phyloP scores from a whole-genome alignment of 768 basidiomycete genomes.

The Gymnopilus junonius region DNA sequence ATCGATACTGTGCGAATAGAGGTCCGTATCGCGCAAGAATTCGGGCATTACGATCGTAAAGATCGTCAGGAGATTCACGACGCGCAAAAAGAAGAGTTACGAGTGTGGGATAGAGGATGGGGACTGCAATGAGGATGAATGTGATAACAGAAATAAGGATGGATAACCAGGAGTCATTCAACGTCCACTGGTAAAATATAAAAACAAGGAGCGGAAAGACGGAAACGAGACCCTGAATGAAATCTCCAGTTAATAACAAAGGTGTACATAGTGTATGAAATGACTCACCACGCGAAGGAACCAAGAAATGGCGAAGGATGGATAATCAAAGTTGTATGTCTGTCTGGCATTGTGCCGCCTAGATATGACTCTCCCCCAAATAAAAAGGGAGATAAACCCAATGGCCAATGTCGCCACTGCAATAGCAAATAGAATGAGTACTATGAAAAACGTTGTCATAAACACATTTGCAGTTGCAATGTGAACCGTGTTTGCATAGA shows the following conservation, averaged over 20 bases:
- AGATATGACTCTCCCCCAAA: conserved; percentile 31
- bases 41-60: conserved; percentile 34
- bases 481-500: conserved; percentile 75
- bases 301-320: conserved; percentile 61
- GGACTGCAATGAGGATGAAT: conserved; percentile 65
- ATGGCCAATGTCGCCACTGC: conserved; percentile 53
- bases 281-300: conserved; percentile 64
- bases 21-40: conserved; percentile 54
- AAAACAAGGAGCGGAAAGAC: conserved; percentile 78
- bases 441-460: conserved; percentile 83
- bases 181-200: conserved; percentile 88
- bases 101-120: conserved; percentile 59
- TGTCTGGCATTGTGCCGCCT: conserved; percentile 18
- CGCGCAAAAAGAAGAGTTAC: conserved; percentile 51
- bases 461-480: conserved; percentile 89
- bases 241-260: neutral
- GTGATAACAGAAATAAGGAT: conserved; percentile 80
- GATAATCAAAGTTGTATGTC: conserved; percentile 37
- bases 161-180: conserved; percentile 87
- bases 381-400: conserved; percentile 48
- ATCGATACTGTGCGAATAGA: conserved; percentile 69
- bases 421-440: conserved; percentile 71
- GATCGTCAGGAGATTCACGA: conserved; percentile 26
- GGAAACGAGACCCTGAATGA: conserved; percentile 57
- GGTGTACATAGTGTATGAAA: neutral